Percentiles rank a stretch among this genome's conserved stretches.
phyloP scores from a whole-genome alignment of 2,329 filamentous ascomycete species.

The Cadophora luteo-olivacea region DNA sequence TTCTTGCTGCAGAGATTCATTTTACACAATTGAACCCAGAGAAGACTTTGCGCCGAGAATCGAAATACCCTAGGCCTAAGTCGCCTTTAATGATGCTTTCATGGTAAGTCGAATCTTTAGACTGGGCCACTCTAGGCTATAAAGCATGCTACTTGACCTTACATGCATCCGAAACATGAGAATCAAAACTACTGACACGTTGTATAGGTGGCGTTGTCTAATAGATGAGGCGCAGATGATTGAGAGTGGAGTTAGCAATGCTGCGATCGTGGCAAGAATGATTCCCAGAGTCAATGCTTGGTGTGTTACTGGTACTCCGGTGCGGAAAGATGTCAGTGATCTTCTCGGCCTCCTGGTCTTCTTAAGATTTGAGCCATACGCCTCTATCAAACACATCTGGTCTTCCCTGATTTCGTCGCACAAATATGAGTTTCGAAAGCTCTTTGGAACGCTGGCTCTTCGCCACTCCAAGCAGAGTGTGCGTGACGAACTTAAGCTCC shows the following conservation, averaged over 20 bases:
- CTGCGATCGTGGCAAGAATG: slow-evolving; percentile 78
- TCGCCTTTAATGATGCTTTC: slow-evolving; percentile 79
- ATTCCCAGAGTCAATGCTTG: slow-evolving; percentile 88
- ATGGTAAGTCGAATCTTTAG: slow-evolving; percentile 56
- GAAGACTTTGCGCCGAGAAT: slow-evolving; percentile 66
- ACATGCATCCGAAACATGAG: not conserved
- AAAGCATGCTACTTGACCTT: not conserved
- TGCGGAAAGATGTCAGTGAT: slow-evolving; percentile 80
- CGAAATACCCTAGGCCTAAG: slow-evolving; percentile 68
- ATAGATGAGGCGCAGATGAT: slow-evolving; percentile 90
- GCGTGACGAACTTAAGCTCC: slow-evolving; percentile 78
- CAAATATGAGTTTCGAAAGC: slow-evolving; percentile 66
- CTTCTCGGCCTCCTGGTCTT: slow-evolving; percentile 83
- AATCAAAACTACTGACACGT: not conserved
- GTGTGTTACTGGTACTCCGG: slow-evolving; percentile 90
- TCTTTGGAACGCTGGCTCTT: slow-evolving; percentile 77
- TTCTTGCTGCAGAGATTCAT: slow-evolving; percentile 82
- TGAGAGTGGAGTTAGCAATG: slow-evolving; percentile 84
- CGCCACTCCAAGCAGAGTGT: slow-evolving; percentile 87
- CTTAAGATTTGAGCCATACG: slow-evolving; percentile 79
- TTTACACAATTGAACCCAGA: slow-evolving; percentile 74
- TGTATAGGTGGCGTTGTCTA: slow-evolving; percentile 71
- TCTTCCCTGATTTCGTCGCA: slow-evolving; percentile 66
- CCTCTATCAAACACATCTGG: slow-evolving; percentile 70
- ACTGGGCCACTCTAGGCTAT: not conserved